phyloP scores from a whole-genome alignment of 2,329 filamentous ascomycete genomes.

The Fusarium sp. region DNA sequence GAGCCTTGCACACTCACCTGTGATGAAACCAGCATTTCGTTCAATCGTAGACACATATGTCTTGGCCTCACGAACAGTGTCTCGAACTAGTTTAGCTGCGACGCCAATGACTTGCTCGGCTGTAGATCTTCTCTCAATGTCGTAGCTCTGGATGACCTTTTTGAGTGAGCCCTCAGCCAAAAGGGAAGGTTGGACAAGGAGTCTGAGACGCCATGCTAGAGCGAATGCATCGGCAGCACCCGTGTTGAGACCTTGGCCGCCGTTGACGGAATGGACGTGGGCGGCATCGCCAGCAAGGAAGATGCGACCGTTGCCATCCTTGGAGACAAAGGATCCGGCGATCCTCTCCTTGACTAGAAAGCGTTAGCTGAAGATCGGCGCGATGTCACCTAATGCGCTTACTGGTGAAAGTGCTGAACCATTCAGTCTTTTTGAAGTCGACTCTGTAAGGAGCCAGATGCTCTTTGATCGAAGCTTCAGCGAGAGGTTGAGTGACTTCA shows the following conservation, averaged over 20 bases:
- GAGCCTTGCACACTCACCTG: slow-evolving; percentile 46
- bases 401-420: slow-evolving; percentile 64
- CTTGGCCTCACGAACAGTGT: slow-evolving; percentile 57
- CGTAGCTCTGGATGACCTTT: slow-evolving; percentile 56
- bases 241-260: slow-evolving; percentile 69
- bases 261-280: slow-evolving; percentile 67
- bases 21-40: slow-evolving; percentile 61
- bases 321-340: slow-evolving; percentile 53
- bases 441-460: slow-evolving; percentile 58
- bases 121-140: slow-evolving; percentile 56
- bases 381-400: slow-evolving; percentile 5
- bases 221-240: slow-evolving; percentile 68
- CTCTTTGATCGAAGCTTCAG: slow-evolving; percentile 55
- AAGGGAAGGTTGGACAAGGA: slow-evolving; percentile 41
- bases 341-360: slow-evolving; percentile 55
- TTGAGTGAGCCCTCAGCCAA: background rate
- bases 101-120: slow-evolving; percentile 60
- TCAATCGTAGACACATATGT: slow-evolving; percentile 61
- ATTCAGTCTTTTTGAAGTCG: slow-evolving; percentile 58
- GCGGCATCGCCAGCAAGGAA: slow-evolving; percentile 68
- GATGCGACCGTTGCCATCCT: slow-evolving; percentile 55
- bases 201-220: slow-evolving; percentile 63
- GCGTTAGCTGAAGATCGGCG: background rate
- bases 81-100: slow-evolving; percentile 58
- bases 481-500: slow-evolving; percentile 54